Base-by-base conservation (phyloP, 2,329 filamentous ascomycete genomes). In the Pseudofabraea citricarpa region DNA sequence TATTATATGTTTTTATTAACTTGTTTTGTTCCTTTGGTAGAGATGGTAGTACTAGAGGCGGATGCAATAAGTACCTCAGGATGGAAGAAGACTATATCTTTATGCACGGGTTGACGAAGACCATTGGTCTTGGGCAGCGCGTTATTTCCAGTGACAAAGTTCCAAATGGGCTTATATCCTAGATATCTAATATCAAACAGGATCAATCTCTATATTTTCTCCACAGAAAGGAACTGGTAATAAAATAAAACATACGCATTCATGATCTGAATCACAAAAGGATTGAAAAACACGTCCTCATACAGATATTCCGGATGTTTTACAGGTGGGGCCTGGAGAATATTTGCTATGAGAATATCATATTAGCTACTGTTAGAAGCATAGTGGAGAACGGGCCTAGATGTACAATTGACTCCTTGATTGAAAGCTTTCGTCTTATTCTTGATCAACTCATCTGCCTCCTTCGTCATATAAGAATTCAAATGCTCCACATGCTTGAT, bases 211-310 rank as follows among this genome's bases (percentile, higher is more conserved):
- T 26, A 22, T 7, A 10, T 12, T 18, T 8, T 6, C 13, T 13
- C 5, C 19, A 10, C n/a, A 18, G 19, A 12, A 13, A 33, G 9
- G 18, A 22, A 37, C 23, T 39, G 23, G 22, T n/a, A 4, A 32
- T 6, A 21, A 29, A 15, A 29, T 12, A 24, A 18, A 16, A 56
- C 62, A 46, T 39, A 66, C 62, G 57, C 56, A 46, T 67, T 67
- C 40, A 63, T 62, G 2, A 68, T 41, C 41, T 70, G 66, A 20
- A 67, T 56, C 16, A 69, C 56, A 45, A 65, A 68, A 0, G 62
- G 56, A 46, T 69, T 68, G 54, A 68, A 69, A 48, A 67, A 68
- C 3, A 69, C 54, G 49, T 68, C 65, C 36, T 65, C 56, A 44
- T 61, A 59, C 2, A 67, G 51, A 23, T 58, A 56, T 7, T 59